A percentile compares a stretch with the other conserved stretches of the same genome.
Evolutionary conservation across 108 stramenopile genomes (phyloP).

Genomic region (Halocafeteria seosinensis): DNA sequence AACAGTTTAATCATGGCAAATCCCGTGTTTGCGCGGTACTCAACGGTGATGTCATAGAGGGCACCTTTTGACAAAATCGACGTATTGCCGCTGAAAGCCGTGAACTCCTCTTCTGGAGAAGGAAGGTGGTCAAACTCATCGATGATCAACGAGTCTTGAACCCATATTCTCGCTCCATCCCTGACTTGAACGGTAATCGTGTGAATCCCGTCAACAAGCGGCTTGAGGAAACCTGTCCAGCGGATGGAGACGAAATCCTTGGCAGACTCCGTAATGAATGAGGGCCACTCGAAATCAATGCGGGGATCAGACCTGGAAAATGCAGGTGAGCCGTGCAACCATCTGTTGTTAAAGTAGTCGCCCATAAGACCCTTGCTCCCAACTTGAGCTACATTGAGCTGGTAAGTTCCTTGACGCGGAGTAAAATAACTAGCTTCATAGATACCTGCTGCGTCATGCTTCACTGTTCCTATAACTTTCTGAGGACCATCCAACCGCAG

Average conservation of each 20-base stretch:
- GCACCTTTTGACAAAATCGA: slow-evolving; percentile 28
- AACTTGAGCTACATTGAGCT: slow-evolving; percentile 29
- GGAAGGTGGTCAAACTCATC: slow-evolving; percentile 38
- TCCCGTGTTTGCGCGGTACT: slow-evolving; percentile 55
- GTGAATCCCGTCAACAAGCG: slow-evolving; percentile 44
- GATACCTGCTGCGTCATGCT: slow-evolving; percentile 12
- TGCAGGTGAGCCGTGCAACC: slow-evolving; percentile 41
- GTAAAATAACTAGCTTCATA: slow-evolving; percentile 23
- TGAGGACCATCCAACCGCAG: no score
- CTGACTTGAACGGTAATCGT: slow-evolving; percentile 42
- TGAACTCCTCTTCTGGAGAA: neutral
- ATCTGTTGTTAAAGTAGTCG: slow-evolving; percentile 57
- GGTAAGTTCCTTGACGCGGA: slow-evolving; percentile 43
- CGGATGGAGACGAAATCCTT: slow-evolving; percentile 50
- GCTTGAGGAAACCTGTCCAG: slow-evolving; percentile 52
- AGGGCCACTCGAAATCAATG: slow-evolving; percentile 49
- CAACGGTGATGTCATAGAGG: slow-evolving; percentile 51
- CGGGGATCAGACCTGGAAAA: slow-evolving; percentile 34
- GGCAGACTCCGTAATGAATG: slow-evolving; percentile 36
- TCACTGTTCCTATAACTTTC: slow-evolving; percentile 24
- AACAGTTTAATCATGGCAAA: slow-evolving; percentile 37
- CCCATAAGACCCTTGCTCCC: slow-evolving; percentile 46
- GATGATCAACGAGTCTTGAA: slow-evolving; percentile 44
- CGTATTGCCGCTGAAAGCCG: neutral
- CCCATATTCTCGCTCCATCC: slow-evolving; percentile 52